Evolutionary conservation across 169 alveolate species (phyloP), one percentile per base, ranked within the genome.

Genomic region (Hepatocystis sp.): DNA sequence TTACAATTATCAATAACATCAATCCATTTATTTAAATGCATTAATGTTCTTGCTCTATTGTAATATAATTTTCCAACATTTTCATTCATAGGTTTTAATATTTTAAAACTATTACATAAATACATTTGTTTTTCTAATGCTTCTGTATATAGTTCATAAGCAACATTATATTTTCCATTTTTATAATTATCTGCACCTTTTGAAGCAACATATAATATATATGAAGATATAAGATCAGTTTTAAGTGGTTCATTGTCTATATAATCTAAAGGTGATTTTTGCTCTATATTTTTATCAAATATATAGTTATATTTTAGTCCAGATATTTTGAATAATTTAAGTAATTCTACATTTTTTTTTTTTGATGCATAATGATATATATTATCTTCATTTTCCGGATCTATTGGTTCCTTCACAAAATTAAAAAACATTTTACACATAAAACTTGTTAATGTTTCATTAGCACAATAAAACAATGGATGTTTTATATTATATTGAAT

Each of bases 1-100:
- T 90, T 93, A 46, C 95, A 92, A 34, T 86, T 68, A 15, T 89
- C 93, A 17, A 92, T 78, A n/a, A 91, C 68, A 47, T 86, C 93
- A 11, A 85, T 84, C 95, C 95, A 92, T 34, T 90, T 55, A 51
- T 90, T 84, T 15, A 92, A 67, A 66, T 92, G 95, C 90, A 92
- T 86, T 46, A 92, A 86, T 0, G 92, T 85, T 25, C 95, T 42
- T 8, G 94, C 95, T 86, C 90, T 90, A 81, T 92, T 92, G 66
- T 92, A 92, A 55, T 86, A 90, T 13, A 92, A 66, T 61, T 92
- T 92, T 10, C 95, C 95, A 39, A 92, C 53, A 76, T 89, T 92
- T 27, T 68, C 86, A 56, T 88, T 84, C 67, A 78, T 67, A 0
- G 91, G 52, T 84, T 61, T 76, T 11, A 81, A 67, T 36, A 65